Percentiles rank a stretch among this genome's conserved stretches.
Conservation (phyloP, 2,329 filamentous ascomycete species). For the Teratosphaeria pseudoeucalypti region DNA sequence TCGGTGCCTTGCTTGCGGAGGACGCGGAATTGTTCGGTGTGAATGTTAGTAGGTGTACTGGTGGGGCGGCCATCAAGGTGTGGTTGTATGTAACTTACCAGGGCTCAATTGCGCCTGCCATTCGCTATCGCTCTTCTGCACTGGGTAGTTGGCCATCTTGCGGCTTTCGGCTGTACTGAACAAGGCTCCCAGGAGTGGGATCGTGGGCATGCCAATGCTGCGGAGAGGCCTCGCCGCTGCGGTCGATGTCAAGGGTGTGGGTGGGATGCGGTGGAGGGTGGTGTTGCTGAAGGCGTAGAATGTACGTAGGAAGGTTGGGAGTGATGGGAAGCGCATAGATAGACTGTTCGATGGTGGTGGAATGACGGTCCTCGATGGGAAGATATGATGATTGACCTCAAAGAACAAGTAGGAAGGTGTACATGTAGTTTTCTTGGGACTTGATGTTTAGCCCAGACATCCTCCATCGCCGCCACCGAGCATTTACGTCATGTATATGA, state of each 20-base stretch:
- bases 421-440: too few species aligned
- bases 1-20: slow-evolving; percentile 91
- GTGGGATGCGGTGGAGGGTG: slow-evolving; percentile 21
- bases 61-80: not conserved
- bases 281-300: slow-evolving; percentile 40
- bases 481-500: too few species aligned
- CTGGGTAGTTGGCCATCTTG: slow-evolving; percentile 60
- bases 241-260: slow-evolving; percentile 15
- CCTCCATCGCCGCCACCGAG: too few species aligned
- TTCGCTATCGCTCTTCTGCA: slow-evolving; percentile 69
- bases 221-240: slow-evolving; percentile 24
- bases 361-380: not conserved
- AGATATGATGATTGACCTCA: not conserved
- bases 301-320: slow-evolving; percentile 38
- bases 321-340: slow-evolving; percentile 41
- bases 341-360: not conserved
- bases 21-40: slow-evolving; percentile 86
- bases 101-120: slow-evolving; percentile 78
- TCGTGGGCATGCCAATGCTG: slow-evolving; percentile 54
- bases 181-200: slow-evolving; percentile 68
- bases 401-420: too few species aligned
- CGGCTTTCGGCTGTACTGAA: slow-evolving; percentile 53
- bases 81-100: slow-evolving; percentile 38
- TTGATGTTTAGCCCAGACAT: too few species aligned
- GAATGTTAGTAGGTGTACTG: not conserved